Evolutionary conservation across 768 basidiomycete species (phyloP).

Genomic region (Porpolomopsis calyptriformis): DNA sequence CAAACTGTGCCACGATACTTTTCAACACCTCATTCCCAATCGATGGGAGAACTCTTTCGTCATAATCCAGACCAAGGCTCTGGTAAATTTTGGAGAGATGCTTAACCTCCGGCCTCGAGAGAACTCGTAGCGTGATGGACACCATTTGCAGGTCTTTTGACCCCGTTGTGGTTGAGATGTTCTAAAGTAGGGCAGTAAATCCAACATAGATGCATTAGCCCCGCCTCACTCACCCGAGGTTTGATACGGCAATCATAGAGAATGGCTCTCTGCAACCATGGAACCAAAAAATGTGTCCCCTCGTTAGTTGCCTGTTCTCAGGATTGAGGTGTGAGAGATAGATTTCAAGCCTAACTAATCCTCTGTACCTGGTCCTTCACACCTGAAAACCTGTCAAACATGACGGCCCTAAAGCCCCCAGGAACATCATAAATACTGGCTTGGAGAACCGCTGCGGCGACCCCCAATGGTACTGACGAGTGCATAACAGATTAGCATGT

Average conservation of each 20-base stretch:
- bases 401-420: constrained; percentile 87
- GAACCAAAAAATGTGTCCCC: constrained; percentile 93
- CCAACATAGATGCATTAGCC: too few species aligned
- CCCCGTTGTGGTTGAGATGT: constrained; percentile 97
- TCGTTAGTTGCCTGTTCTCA: constrained; percentile 67
- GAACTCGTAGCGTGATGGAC: constrained; percentile 88
- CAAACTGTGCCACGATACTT: constrained; percentile 96
- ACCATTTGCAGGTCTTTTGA: constrained; percentile 99
- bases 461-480: constrained; percentile 34
- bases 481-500: background rate
- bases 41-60: constrained; percentile 93
- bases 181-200: too few species aligned
- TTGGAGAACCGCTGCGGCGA: constrained; percentile 34
- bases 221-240: constrained; percentile 69
- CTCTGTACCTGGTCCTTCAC: constrained; percentile 63
- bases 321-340: constrained; percentile 4
- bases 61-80: constrained; percentile 89
- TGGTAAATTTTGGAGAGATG: constrained; percentile 93
- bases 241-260: constrained; percentile 97
- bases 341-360: background rate
- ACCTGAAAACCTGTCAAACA: constrained; percentile 96
- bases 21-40: constrained; percentile 98
- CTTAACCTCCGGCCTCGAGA: constrained; percentile 82
- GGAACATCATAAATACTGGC: constrained; percentile 68
- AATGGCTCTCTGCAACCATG: constrained; percentile 93